These are phyloP conservation scores for Paxillus involutus DNA, from an alignment of 768 basidiomycete genomes.

Conservation along the genomic window DNA sequence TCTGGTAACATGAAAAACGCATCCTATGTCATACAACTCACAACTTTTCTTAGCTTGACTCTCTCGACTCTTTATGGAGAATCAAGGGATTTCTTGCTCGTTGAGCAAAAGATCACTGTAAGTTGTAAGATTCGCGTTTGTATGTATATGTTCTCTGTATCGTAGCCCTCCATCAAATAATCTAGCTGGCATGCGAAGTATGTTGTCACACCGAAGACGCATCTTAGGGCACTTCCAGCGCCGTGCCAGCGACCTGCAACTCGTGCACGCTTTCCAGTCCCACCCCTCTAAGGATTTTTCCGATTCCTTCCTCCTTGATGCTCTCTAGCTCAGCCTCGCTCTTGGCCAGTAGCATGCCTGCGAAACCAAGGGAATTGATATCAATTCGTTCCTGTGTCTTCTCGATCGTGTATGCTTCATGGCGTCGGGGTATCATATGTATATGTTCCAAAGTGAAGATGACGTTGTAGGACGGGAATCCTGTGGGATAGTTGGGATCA, in stretches of 20 bases:
- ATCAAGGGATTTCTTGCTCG: slow-evolving; percentile 39
- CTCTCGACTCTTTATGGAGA: slow-evolving; percentile 53
- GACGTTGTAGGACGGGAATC: slow-evolving; percentile 80
- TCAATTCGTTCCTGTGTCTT: slow-evolving; percentile 59
- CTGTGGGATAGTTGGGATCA: slow-evolving; percentile 58
- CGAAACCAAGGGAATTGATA: slow-evolving; percentile 87
- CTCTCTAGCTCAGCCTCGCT: slow-evolving; percentile 73
- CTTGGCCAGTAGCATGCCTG: slow-evolving; percentile 87
- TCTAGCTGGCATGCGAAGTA: neutral
- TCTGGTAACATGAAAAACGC: slow-evolving; percentile 50
- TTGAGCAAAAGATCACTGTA: slow-evolving; percentile 4
- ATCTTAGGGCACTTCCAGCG: slow-evolving; percentile 34
- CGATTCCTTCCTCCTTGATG: slow-evolving; percentile 62
- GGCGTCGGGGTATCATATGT: slow-evolving; percentile 77
- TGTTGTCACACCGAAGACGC: neutral
- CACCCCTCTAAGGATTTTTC: slow-evolving; percentile 62
- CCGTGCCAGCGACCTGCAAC: slow-evolving; percentile 53
- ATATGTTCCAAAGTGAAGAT: slow-evolving; percentile 81
- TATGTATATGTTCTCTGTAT: neutral
- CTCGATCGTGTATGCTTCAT: slow-evolving; percentile 55
- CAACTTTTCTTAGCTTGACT: slow-evolving; percentile 44
- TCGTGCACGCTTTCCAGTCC: slow-evolving; percentile 70
- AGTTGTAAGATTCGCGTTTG: neutral
- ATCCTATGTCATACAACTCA: slow-evolving; percentile 10
- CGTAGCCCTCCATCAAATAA: neutral